Evolutionary conservation across 257 asterid species (phyloP).

Genomic region (Lantana camara): DNA sequence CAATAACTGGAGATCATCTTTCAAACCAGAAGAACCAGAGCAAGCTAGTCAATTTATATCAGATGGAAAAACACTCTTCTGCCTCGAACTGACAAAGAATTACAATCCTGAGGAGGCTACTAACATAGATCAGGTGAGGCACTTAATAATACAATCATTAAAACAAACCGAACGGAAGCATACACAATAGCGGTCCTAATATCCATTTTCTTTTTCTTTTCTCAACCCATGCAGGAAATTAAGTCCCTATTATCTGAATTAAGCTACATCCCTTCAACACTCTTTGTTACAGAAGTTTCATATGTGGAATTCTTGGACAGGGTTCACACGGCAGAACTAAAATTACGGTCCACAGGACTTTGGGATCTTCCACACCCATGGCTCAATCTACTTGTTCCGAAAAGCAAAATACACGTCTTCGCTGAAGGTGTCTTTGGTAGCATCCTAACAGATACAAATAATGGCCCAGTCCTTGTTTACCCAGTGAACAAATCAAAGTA

Average conservation of each 20-base stretch:
- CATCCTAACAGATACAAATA: slow-evolving; percentile 64
- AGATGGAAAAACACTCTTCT: slow-evolving; percentile 75
- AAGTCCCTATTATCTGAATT: slow-evolving; percentile 60
- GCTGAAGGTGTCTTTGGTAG: slow-evolving; percentile 73
- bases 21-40: slow-evolving; percentile 64
- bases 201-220: background rate
- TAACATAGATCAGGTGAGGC: slow-evolving; percentile 53
- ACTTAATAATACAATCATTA: background rate
- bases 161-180: background rate
- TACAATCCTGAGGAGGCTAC: slow-evolving; percentile 51
- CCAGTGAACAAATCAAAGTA: slow-evolving; percentile 89
- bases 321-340: slow-evolving; percentile 74
- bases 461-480: slow-evolving; percentile 86
- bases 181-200: background rate
- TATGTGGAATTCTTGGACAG: slow-evolving; percentile 87
- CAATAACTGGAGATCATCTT: slow-evolving; percentile 84
- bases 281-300: slow-evolving; percentile 65
- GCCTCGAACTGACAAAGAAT: slow-evolving; percentile 79
- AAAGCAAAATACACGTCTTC: slow-evolving; percentile 63
- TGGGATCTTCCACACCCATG: slow-evolving; percentile 98
- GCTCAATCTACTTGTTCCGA: slow-evolving; percentile 85
- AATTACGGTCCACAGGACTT: slow-evolving; percentile 65
- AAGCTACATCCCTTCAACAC: slow-evolving; percentile 77
- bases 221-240: slow-evolving; percentile 59
- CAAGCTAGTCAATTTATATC: slow-evolving; percentile 69